Evolutionary conservation across 2,329 filamentous ascomycete genomes (phyloP), one percentile per base, ranked within the genome.

Genomic region (Neonectria neomacrospora): DNA sequence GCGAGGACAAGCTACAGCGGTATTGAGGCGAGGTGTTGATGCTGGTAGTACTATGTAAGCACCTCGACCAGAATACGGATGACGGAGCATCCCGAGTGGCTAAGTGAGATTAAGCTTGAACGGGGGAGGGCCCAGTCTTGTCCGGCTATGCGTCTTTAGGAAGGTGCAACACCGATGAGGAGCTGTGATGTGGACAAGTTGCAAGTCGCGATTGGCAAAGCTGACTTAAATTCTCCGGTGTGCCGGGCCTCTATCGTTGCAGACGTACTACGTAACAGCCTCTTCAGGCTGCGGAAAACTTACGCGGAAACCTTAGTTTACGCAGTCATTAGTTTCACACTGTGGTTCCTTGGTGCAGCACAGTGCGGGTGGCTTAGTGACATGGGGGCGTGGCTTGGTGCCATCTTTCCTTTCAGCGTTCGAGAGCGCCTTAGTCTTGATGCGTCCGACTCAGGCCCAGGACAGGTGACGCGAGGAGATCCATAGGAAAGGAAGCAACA

Each of bases 291-390:
- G 26, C 9, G 9, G 26, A 26, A 30, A 50, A 32, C 16, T 14
- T 20, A 48, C 45, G 23, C 23, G 20, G 6, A 37, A 37, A 37
- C 34, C 34, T 37, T 37, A 37, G 34, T 37, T n/a, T 34, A 12
- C 32, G 23, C 9, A 23, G 9, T 28, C 26, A 16, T 16, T 34
- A 22, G n/a, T 54, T 12, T 18, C 14, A 26, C 54, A 61, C 47
- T 57, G 59, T 53, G 28, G 30, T 44, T 39, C 7, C 10, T 48
- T 10, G 6, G 22, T 45, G n/a, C 11, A 37, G 47, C 47, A 61
- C 59, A 61, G 59, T 61, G 59, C 47, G 47, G 10, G 26, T 26
- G 53, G 23, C 23, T 47, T 45, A 48, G 47, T n/a, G 44, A 7
- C 39, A 34, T 55, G 47, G 47, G 53, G 58, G 58, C 22, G 14